Conservation (phyloP, 345 rosid genomes). For the Microthlaspi erraticum region DNA sequence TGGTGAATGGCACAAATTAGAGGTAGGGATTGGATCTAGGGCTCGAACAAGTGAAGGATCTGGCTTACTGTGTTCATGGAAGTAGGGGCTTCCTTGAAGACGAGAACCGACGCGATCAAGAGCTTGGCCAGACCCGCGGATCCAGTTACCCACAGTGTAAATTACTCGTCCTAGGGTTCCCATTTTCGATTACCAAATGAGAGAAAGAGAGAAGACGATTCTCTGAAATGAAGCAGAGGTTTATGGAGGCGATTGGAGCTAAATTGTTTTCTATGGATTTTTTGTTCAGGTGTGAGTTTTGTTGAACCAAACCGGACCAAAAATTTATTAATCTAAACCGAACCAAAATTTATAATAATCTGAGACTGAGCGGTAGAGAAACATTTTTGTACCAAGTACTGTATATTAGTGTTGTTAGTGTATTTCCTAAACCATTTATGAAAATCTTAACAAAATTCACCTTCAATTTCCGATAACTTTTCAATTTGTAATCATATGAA, state of each 20-base stretch:
- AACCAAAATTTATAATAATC: not conserved
- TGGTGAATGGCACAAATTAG: conserved; percentile 3
- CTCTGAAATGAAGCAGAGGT: conserved; percentile 24
- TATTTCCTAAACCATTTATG: no score
- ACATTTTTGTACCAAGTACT: no score
- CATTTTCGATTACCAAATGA: conserved; percentile 50
- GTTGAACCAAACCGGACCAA: not conserved
- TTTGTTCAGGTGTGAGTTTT: conserved; percentile 5
- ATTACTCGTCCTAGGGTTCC: conserved; percentile 90
- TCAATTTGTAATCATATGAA: not conserved
- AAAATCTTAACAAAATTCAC: no score
- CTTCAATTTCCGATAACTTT: not conserved
- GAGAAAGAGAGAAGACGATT: not conserved
- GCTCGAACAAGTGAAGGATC: not conserved
- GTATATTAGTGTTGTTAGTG: no score
- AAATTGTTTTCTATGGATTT: not conserved
- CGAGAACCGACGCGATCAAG: conserved; percentile 91
- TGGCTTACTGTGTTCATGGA: conserved; percentile 75
- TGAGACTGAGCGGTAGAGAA: no score
- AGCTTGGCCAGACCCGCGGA: conserved; percentile 92
- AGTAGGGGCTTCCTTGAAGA: conserved; percentile 73
- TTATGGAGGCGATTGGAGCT: conserved; percentile 38
- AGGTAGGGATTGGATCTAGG: conserved; percentile 38
- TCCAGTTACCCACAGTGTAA: conserved; percentile 91
- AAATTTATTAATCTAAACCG: not conserved